Evolutionary conservation across 169 alveolate species (phyloP), one percentile per base, ranked within the genome.

Genomic region (Miamiensis avidus): DNA sequence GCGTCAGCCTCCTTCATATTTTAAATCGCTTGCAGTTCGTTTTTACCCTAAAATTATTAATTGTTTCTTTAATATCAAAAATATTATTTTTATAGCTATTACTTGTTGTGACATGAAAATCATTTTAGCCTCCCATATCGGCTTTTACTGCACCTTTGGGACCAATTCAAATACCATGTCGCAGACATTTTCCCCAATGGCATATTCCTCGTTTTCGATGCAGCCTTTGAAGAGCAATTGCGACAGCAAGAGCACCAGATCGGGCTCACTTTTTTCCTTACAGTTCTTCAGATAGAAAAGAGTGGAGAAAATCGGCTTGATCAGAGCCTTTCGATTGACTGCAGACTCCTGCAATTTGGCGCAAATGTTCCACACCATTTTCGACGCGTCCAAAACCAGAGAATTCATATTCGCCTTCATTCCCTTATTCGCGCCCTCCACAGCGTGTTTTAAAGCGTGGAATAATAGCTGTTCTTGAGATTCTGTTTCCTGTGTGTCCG

Each of bases 41-140:
- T 95, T 83, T 95, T 95, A n/a, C 98, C 98, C 82, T 93, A 49
- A 49, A 49, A 49, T 49, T 49, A 49, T 49, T 4, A 49, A 20
- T 11, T 49, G 4, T 49, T 49, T 49, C 26, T 49, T 20, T 49
- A 20, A 49, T 49, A 49, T 49, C 20, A 49, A 49, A 11, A 4
- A 49, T 49, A 49, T 49, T 49, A 49, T 4, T 49, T 49, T 11
- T 11, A 49, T 49, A 49, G 20, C 20, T 49, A 11, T 49, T 49
- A 49, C 69, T 49, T 49, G 20, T 49, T 49, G 69, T 4, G 69
- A 49, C 83, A 92, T 85, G 85, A 91, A 95, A 27, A 95, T 91
- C 93, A 93, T 89, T 88, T 95, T 95, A 64, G 96, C 96, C 83
- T 95, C 98, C 94, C 96, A 92, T 65, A 95, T 82, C 1, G 94